phyloP scores from a whole-genome alignment of 805 yeast genomes.

The Candida ipomoeae region DNA sequence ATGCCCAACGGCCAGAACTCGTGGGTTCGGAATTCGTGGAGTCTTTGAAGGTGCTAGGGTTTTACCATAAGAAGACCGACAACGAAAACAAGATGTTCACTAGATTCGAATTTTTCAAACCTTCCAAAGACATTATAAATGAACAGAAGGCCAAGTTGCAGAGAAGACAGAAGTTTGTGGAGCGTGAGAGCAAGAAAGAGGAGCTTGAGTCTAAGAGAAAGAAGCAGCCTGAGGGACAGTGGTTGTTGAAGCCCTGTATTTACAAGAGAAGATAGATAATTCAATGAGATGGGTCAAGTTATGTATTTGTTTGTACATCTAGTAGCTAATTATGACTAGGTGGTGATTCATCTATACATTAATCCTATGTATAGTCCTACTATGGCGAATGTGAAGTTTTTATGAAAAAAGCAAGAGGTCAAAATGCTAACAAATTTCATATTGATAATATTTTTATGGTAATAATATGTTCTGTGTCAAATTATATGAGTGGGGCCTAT shows the following conservation, averaged over 20 bases:
- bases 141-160: conserved; percentile 60
- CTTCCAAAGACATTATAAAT: conserved; percentile 62
- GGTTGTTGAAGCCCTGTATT: conserved; percentile 94
- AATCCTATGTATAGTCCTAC: too few relatives aligned
- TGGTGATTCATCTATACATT: too few relatives aligned
- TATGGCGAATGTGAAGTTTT: too few relatives aligned
- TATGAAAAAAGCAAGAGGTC: too few relatives aligned
- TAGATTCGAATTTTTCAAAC: conserved; percentile 89
- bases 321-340: too few relatives aligned
- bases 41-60: conserved; percentile 72
- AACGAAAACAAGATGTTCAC: conserved; percentile 89
- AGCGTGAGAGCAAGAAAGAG: conserved; percentile 61
- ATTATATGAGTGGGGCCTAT: too few relatives aligned
- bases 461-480: too few relatives aligned
- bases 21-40: conserved; percentile 77
- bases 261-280: conserved; percentile 71
- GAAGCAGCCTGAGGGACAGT: conserved; percentile 67
- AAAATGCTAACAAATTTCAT: too few relatives aligned
- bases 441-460: too few relatives aligned
- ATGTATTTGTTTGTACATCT: too few relatives aligned
- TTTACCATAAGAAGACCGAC: conserved; percentile 85
- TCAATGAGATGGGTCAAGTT: background rate
- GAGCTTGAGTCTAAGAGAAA: conserved; percentile 52
- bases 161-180: conserved; percentile 64
- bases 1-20: conserved; percentile 29